Evolutionary conservation across 176 grass and related monocot genomes (phyloP), one percentile per base, ranked within the genome.

Genomic region (Bothriochloa decipiens): DNA sequence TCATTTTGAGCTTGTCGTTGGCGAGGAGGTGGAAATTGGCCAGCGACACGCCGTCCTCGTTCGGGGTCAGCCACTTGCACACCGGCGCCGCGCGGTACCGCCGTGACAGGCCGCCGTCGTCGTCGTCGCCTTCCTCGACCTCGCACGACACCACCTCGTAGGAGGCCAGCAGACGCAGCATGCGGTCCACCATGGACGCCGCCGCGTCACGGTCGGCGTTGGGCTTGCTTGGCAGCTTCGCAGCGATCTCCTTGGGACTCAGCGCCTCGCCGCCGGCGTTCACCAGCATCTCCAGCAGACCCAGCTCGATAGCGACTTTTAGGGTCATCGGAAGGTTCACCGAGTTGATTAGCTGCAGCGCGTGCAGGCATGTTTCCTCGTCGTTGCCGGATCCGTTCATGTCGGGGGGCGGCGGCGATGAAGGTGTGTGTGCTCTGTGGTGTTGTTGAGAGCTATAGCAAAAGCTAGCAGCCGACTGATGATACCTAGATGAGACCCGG

Each of bases 281-380:
- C 49, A 73, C 80, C 35, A 96, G 83, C 67, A 75, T 93, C 55
- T 92, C 93, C 0, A 96, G 93, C 29, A 96, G 81, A 27, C 78
- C 91, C 13, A 96, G 91, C 81, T 96, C 93, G 42, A 96, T 86
- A 32, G 93, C 91, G 26, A 75, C 87, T 76, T 91, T 96, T 9
- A 96, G 93, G 18, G 93, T 96, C 93, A 96, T 93, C 32, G 93
- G 88, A 42, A 92, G 93, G 83, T 91, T 83, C 65, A 88, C 92
- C 13, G 86, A 67, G 28, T 83, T 89, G 27, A 29, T 81, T 40
- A 96, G 91, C 81, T 87, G 91, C 77, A 96, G 3, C 0, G 93
- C 93, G 58, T 85, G 39, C 39, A 40, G 5, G 39, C 39, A 40
- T 40, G 39, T 40, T 6, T 40, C 39, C 39, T 40, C 39, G 39